Conservation (phyloP, 148 eudicot genomes). For the Amaranthus palmeri region DNA sequence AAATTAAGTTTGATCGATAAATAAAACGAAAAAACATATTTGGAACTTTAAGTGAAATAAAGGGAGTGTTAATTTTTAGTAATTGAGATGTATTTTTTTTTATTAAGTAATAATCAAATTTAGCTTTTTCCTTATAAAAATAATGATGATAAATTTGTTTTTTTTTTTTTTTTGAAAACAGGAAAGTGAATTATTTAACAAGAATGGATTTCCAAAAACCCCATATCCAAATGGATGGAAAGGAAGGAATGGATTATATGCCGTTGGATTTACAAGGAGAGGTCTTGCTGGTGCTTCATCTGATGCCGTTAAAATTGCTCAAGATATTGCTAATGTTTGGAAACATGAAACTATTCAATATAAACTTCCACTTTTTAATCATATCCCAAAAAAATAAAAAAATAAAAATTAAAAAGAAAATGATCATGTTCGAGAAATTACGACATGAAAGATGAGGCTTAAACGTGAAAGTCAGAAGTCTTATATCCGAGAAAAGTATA, state of each 20-base stretch:
- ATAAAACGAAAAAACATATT: no score
- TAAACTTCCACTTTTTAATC: conserved; percentile 66
- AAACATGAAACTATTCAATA: conserved; percentile 60
- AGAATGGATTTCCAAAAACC: conserved; percentile 74
- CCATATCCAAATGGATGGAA: conserved; percentile 78
- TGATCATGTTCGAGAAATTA: neutral
- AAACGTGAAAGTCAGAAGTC: no score
- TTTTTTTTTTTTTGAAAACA: conserved; percentile 15
- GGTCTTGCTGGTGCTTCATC: conserved; percentile 77
- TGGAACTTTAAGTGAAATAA: no score
- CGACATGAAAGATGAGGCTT: no score
- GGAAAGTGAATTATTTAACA: conserved; percentile 72
- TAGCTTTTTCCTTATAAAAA: no score
- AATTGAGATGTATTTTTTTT: no score
- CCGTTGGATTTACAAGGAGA: conserved; percentile 84
- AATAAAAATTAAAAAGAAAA: neutral
- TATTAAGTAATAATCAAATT: no score
- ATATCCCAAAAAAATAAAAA: neutral
- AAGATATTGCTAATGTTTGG: conserved; percentile 60
- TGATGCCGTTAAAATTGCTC: conserved; percentile 63
- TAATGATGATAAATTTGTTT: conserved; percentile 20
- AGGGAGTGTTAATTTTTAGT: no score
- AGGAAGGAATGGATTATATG: conserved; percentile 79
- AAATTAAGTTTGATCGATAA: no score
- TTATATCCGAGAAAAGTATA: neutral